Conservation (phyloP, 345 rosid genomes). For the Draba incana region DNA sequence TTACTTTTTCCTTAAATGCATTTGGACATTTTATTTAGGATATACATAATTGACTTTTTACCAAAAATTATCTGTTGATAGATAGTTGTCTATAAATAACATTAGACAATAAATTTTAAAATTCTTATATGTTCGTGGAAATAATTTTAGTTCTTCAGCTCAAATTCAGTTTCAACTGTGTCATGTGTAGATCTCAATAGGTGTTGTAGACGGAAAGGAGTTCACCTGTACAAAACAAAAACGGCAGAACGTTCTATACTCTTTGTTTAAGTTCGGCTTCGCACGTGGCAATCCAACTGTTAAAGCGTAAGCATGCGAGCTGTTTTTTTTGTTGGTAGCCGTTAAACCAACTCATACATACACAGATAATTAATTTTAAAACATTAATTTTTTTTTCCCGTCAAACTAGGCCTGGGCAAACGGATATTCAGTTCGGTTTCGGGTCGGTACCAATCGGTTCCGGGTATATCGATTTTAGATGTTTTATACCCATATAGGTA, state of each 20-base stretch:
- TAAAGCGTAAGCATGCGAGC: conserved; percentile 38
- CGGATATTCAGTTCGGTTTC: too few relatives aligned
- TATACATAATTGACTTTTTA: too few relatives aligned
- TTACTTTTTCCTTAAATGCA: too few relatives aligned
- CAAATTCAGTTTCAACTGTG: too few relatives aligned
- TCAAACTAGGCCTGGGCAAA: too few relatives aligned
- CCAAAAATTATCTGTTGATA: too few relatives aligned
- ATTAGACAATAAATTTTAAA: not conserved
- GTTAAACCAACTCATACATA: conserved; percentile 23
- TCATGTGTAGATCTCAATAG: not conserved
- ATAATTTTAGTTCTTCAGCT: too few relatives aligned
- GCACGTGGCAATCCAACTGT: conserved; percentile 32
- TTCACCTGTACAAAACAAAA: not conserved
- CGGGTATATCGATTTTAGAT: too few relatives aligned
- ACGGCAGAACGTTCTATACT: conserved; percentile 23
- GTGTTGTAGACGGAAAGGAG: not conserved
- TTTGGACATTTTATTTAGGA: too few relatives aligned
- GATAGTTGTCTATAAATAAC: not conserved
- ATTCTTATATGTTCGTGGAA: too few relatives aligned
- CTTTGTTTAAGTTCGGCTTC: not conserved
- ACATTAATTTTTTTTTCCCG: not conserved
- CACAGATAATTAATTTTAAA: not conserved
- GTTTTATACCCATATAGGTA: too few relatives aligned
- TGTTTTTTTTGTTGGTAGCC: conserved; percentile 32
- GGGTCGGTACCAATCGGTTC: too few relatives aligned